Conservation (phyloP, 2,329 filamentous ascomycete species). For the Xylariaceae sp. region DNA sequence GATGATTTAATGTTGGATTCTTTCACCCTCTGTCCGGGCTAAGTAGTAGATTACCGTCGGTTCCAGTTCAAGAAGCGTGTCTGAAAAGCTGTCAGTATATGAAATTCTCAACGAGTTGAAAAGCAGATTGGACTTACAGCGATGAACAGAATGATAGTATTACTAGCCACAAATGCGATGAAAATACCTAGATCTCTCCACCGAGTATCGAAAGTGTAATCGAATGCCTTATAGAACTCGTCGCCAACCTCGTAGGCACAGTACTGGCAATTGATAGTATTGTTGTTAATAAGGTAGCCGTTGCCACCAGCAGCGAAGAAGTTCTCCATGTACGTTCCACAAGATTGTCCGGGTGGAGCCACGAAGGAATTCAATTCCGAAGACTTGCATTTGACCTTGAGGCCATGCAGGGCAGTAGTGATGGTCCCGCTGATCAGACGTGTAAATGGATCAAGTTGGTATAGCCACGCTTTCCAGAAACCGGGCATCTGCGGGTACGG, state of each 20-base stretch:
- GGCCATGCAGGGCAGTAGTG: conserved; percentile 74
- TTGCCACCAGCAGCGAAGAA: conserved; percentile 73
- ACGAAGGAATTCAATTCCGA: conserved; percentile 71
- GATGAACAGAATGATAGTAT: conserved; percentile 66
- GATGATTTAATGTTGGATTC: conserved; percentile 2
- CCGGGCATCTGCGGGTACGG: conserved; percentile 76
- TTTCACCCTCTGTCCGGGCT: conserved; percentile 16
- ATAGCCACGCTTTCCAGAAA: conserved; percentile 82
- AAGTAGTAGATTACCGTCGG: conserved; percentile 46
- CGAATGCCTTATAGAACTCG: conserved; percentile 75
- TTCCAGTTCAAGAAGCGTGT: conserved; percentile 61
- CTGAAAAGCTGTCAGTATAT: conserved; percentile 40
- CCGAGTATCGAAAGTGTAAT: conserved; percentile 68
- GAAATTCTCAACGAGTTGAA: neutral
- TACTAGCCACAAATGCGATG: conserved; percentile 76
- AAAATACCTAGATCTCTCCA: conserved; percentile 88
- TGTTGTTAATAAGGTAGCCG: conserved; percentile 74
- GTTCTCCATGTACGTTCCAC: conserved; percentile 74
- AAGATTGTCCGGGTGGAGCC: conserved; percentile 69
- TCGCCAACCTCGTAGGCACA: conserved; percentile 83
- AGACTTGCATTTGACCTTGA: conserved; percentile 64
- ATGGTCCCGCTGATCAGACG: conserved; percentile 81
- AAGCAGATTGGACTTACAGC: conserved; percentile 51
- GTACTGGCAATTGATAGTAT: conserved; percentile 74
- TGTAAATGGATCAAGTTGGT: conserved; percentile 83